Conservation (phyloP, 768 basidiomycete species). For the Atractiella rhizophila region DNA sequence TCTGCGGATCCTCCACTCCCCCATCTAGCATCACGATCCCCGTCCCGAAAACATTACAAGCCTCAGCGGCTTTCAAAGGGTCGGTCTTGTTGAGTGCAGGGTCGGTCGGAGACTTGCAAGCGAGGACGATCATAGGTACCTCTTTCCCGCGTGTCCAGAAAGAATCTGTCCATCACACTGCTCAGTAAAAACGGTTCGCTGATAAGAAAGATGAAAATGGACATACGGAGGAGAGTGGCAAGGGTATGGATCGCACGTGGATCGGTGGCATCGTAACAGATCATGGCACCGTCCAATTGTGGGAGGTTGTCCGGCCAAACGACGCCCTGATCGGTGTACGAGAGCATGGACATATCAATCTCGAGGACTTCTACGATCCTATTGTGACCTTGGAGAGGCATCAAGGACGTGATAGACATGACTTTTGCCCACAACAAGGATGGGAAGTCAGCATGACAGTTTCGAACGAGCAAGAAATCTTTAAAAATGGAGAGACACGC, state of each 20-base stretch:
- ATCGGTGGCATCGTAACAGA: constrained; percentile 29
- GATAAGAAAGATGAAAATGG: background rate
- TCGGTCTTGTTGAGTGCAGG: constrained; percentile 15
- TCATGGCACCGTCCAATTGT: constrained; percentile 45
- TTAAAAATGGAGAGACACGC: background rate
- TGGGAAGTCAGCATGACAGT: background rate
- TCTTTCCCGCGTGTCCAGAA: constrained; percentile 38
- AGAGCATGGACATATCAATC: constrained; percentile 12
- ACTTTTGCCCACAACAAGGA: background rate
- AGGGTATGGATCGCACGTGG: constrained; percentile 6
- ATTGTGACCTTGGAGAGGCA: constrained; percentile 18
- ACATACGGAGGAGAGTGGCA: constrained; percentile 5
- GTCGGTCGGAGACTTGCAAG: constrained; percentile 59
- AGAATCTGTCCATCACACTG: constrained; percentile 5
- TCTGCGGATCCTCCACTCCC: constrained; percentile 32
- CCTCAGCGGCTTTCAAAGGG: constrained; percentile 10
- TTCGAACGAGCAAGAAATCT: background rate
- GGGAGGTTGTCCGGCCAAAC: constrained; percentile 35
- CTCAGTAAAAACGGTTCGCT: background rate
- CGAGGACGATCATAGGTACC: constrained; percentile 46
- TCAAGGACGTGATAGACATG: constrained; percentile 5
- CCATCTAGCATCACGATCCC: constrained; percentile 19
- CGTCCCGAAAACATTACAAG: constrained; percentile 12
- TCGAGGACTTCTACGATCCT: constrained; percentile 20
- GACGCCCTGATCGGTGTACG: constrained; percentile 8